phyloP scores from a whole-genome alignment of 1,284 basidiomycete species.

The Erythrobasidium hasegawianum region DNA sequence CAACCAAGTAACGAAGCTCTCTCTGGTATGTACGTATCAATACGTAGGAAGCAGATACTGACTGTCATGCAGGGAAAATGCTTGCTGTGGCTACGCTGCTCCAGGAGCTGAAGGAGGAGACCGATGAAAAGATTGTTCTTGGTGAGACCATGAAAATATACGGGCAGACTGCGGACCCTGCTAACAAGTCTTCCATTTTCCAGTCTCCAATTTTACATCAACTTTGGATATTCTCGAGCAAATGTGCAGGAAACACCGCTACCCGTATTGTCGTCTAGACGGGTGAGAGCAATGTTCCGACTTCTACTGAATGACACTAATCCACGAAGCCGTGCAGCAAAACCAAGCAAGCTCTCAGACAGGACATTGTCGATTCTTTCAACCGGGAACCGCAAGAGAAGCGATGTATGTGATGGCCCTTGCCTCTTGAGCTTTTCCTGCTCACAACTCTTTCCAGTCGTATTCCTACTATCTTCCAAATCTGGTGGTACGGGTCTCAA shows the following conservation, averaged over 20 bases:
- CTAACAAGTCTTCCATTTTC: background rate
- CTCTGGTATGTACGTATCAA: background rate
- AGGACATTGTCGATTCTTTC: conserved; percentile 75
- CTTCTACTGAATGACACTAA: conserved; percentile 14
- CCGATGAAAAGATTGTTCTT: conserved; percentile 87
- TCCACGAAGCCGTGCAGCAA: background rate
- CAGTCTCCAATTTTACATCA: conserved; percentile 53
- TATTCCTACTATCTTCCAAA: conserved; percentile 92
- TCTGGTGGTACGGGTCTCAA: conserved; percentile 94
- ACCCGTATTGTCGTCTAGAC: conserved; percentile 80
- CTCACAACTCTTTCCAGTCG: conserved; percentile 51
- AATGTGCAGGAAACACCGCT: conserved; percentile 70
- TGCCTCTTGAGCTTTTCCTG: conserved; percentile 47
- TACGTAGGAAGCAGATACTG: background rate
- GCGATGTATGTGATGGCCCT: conserved; percentile 57
- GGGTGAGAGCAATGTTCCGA: conserved; percentile 57
- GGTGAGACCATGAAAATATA: conserved; percentile 58
- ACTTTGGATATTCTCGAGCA: conserved; percentile 89
- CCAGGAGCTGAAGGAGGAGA: conserved; percentile 59
- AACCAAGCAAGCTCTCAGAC: conserved; percentile 59
- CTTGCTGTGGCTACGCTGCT: conserved; percentile 71
- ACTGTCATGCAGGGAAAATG: conserved; percentile 65
- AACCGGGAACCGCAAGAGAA: conserved; percentile 67
- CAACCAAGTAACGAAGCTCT: background rate
- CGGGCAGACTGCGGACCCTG: conserved; percentile 65